A percentile compares a stretch with the other conserved stretches of the same genome.
Conservation (phyloP, 176 grass and related monocot species). For the Poa annua region DNA sequence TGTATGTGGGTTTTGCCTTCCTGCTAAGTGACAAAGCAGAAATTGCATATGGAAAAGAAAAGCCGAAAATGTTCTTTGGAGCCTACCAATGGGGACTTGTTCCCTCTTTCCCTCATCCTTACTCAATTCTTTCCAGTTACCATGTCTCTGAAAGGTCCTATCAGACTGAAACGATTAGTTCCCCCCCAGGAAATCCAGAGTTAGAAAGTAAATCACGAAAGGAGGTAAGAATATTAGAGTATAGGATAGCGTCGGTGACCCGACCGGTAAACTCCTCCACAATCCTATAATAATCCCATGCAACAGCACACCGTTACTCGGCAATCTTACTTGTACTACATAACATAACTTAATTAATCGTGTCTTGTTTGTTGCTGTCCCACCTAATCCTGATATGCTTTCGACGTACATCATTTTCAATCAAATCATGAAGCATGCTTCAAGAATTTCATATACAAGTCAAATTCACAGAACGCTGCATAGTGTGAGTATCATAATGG, state of each 20-base stretch:
- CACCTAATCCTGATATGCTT: constrained; percentile 20
- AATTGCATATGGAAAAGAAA: not conserved
- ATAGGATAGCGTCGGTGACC: not conserved
- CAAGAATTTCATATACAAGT: constrained; percentile 33
- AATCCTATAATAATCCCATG: not conserved
- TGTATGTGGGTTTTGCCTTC: constrained; percentile 1
- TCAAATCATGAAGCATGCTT: constrained; percentile 18
- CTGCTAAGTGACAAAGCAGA: constrained; percentile 35
- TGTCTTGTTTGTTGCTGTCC: constrained; percentile 7
- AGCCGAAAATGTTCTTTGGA: constrained; percentile 45
- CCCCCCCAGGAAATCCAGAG: not conserved
- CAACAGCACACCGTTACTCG: not conserved
- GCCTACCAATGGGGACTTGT: constrained; percentile 38
- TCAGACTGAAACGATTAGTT: not conserved
- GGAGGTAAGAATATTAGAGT: not conserved
- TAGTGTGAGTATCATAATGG: not conserved
- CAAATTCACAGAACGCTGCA: constrained; percentile 12
- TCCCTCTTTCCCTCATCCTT: constrained; percentile 22
- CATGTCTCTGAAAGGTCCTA: not conserved
- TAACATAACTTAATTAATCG: constrained; percentile 7
- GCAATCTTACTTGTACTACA: constrained; percentile 27
- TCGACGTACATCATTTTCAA: constrained; percentile 26
- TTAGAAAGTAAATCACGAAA: not conserved
- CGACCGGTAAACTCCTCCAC: not conserved
- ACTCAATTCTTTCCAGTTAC: constrained; percentile 13